Evolutionary conservation across 2,329 filamentous ascomycete species (phyloP).

Genomic region (Fusarium verticillioides): DNA sequence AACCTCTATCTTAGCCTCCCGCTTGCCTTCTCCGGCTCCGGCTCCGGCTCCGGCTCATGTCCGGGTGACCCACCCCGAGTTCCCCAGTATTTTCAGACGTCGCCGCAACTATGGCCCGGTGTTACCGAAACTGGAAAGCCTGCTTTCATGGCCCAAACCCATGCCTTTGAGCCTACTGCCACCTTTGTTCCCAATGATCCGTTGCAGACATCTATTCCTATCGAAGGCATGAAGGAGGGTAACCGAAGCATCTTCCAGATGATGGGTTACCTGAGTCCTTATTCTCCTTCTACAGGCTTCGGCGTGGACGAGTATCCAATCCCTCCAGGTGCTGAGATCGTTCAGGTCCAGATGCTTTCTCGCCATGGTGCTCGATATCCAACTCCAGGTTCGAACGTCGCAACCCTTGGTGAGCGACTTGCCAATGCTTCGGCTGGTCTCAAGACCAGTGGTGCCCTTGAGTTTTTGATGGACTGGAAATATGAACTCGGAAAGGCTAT

Average conservation of each 20-base stretch:
- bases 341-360: slow-evolving; percentile 77
- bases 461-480: slow-evolving; percentile 75
- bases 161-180: slow-evolving; percentile 71
- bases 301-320: slow-evolving; percentile 78
- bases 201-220: slow-evolving; percentile 76
- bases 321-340: slow-evolving; percentile 73
- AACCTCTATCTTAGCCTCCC: slow-evolving; percentile 53
- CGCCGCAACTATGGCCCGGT: slow-evolving; percentile 69
- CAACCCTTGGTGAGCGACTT: slow-evolving; percentile 66
- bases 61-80: slow-evolving; percentile 54
- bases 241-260: slow-evolving; percentile 76
- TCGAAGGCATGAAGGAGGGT: slow-evolving; percentile 65
- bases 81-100: slow-evolving; percentile 73
- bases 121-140: slow-evolving; percentile 76
- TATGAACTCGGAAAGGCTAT: slow-evolving; percentile 78
- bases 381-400: slow-evolving; percentile 67
- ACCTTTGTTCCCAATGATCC: slow-evolving; percentile 76
- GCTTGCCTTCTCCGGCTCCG: slow-evolving; percentile 43
- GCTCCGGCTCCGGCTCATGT: slow-evolving; percentile 41
- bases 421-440: slow-evolving; percentile 63
- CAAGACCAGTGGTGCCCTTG: slow-evolving; percentile 67
- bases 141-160: slow-evolving; percentile 78
- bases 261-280: slow-evolving; percentile 75
- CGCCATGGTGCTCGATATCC: slow-evolving; percentile 81
- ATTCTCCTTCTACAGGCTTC: slow-evolving; percentile 77